phyloP scores from a whole-genome alignment of 805 yeast genomes.

The Hanseniaspora osmophila region DNA sequence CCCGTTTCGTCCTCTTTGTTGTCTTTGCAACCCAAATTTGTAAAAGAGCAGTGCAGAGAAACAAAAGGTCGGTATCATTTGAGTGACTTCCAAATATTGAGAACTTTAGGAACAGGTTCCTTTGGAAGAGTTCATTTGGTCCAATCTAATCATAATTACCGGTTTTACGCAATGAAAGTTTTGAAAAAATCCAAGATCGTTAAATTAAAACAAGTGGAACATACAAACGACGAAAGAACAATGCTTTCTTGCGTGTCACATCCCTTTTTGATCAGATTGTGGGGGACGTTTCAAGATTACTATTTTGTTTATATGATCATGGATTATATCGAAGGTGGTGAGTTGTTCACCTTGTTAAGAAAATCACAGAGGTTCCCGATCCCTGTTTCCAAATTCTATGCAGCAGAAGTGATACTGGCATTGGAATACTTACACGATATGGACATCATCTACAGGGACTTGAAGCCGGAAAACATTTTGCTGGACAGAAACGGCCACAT shows the following conservation, averaged over 20 bases:
- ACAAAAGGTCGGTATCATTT: constrained; percentile 60
- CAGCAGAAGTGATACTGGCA: constrained; percentile 79
- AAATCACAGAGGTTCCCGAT: constrained; percentile 86
- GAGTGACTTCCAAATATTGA: constrained; percentile 65
- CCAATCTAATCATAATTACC: constrained; percentile 74
- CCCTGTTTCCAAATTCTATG: constrained; percentile 92
- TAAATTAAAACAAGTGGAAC: constrained; percentile 88
- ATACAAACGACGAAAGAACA: constrained; percentile 86
- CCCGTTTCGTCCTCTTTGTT: neutral
- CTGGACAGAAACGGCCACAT: constrained; percentile 83
- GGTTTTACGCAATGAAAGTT: constrained; percentile 88
- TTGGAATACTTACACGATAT: constrained; percentile 76
- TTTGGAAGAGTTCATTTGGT: constrained; percentile 90
- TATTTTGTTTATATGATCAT: constrained; percentile 79
- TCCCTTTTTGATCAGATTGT: constrained; percentile 82
- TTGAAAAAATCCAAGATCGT: constrained; percentile 78
- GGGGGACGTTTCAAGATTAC: constrained; percentile 94
- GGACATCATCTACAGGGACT: constrained; percentile 79
- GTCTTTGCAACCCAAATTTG: neutral
- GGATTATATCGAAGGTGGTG: constrained; percentile 97
- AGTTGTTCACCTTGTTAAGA: constrained; percentile 69
- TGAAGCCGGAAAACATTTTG: constrained; percentile 84
- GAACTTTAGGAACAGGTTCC: constrained; percentile 91
- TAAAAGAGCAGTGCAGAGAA: neutral
- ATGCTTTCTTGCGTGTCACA: constrained; percentile 78